Percentiles rank a stretch among this genome's conserved stretches.
These are phyloP conservation scores for Drechslera avenae DNA, from an alignment of 2,329 filamentous ascomycete species.

Conservation along the genomic window DNA sequence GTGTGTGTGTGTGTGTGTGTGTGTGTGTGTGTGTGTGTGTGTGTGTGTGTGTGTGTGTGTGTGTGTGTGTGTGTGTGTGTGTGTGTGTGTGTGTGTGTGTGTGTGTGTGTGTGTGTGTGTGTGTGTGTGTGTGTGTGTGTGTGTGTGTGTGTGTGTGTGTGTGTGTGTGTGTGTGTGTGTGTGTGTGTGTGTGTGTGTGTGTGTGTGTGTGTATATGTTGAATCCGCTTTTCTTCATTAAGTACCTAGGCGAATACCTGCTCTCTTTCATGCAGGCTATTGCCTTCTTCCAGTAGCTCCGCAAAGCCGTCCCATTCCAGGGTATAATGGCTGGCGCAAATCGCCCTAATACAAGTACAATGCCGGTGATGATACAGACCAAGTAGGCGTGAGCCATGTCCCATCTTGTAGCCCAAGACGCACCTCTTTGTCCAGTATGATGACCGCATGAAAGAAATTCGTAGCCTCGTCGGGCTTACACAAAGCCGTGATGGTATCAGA, in stretches of 20 bases:
- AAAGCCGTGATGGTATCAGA: slow-evolving; percentile 43
- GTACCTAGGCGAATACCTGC: slow-evolving; percentile 42
- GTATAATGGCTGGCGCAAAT: slow-evolving; percentile 43
- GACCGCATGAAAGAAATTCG: slow-evolving; percentile 44
- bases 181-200: too few species aligned
- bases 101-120: slow-evolving; percentile 10
- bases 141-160: too few species aligned
- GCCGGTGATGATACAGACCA: slow-evolving; percentile 49
- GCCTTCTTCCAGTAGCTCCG: slow-evolving; percentile 30
- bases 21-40: too few species aligned
- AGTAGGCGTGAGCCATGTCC: slow-evolving; percentile 47
- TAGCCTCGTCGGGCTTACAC: slow-evolving; percentile 47
- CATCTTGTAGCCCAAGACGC: slow-evolving; percentile 39
- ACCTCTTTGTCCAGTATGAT: slow-evolving; percentile 33
- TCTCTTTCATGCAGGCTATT: slow-evolving; percentile 37
- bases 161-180: too few species aligned
- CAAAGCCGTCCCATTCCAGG: slow-evolving; percentile 31
- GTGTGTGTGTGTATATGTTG: slow-evolving; percentile 12
- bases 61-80: too few species aligned
- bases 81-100: too few species aligned
- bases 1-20: too few species aligned
- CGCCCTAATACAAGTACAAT: slow-evolving; percentile 49
- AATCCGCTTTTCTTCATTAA: slow-evolving; percentile 45
- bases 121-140: too few species aligned
- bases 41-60: too few species aligned